A percentile compares a stretch with the other conserved stretches of the same genome.
Conservation (phyloP, 768 basidiomycete genomes). For the Termitomyces sp. region DNA sequence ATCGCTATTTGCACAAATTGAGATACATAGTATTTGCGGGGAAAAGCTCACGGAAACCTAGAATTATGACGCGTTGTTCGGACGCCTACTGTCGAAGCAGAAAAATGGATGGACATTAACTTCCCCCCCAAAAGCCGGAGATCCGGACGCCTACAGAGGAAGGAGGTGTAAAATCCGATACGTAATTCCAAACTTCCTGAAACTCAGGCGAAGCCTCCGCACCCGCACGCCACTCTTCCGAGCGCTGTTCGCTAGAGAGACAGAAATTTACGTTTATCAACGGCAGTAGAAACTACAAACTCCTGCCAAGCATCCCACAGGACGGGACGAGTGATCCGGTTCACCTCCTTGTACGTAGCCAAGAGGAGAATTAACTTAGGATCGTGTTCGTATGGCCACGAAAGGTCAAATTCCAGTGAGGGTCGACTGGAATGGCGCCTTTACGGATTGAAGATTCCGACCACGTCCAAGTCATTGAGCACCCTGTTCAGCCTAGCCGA, state of each 20-base stretch:
- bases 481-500: neutral
- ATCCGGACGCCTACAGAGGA: neutral
- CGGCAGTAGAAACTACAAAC: neutral
- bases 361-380: conserved; percentile 8
- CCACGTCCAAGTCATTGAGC: conserved; percentile 2
- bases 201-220: neutral
- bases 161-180: neutral
- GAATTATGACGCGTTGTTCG: neutral
- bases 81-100: no score
- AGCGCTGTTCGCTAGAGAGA: neutral
- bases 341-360: neutral
- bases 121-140: neutral
- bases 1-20: neutral
- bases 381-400: conserved; percentile 3
- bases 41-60: neutral
- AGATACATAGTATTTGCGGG: neutral
- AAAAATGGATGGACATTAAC: neutral
- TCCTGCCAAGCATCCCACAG: neutral
- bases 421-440: neutral
- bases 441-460: neutral
- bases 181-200: neutral
- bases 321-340: neutral
- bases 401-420: neutral
- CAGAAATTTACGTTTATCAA: neutral
- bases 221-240: neutral